Base-by-base conservation (phyloP, 164 flowering plant genomes). In the Tetracentron sinense region DNA sequence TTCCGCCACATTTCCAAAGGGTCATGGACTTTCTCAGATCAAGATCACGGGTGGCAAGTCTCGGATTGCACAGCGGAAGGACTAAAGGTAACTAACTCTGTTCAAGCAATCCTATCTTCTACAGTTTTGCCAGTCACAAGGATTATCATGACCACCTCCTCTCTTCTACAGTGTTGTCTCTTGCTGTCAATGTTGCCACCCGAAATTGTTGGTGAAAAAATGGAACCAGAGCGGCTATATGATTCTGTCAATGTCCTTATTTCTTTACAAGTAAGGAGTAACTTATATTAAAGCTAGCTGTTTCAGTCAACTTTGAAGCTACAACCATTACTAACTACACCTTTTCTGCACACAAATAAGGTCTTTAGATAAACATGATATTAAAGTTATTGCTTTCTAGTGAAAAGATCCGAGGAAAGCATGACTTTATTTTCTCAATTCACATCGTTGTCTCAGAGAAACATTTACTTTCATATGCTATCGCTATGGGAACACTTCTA, bases 21-120 rank as follows among this genome's bases (percentile, higher is more conserved):
- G 20, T 63, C 87, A 8, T 85, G 89, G 89, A 77, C 87, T 23
- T 83, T 85, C 68, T 79, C 87, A 0, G 81, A 81, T 60, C 78
- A 71, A 62, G 89, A 84, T 60, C 89, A 84, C 46, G 86, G 88
- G 20, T 84, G 86, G 86, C 86, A 82, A 74, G 84, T 84, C 23
- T 84, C 89, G 1, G 89, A 83, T 48, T 79, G 87, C 63, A 82
- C 89, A 7, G 87, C 87, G 17, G 87, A 85, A 73, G 82, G 76
- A 25, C 53, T 85, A 22, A 82, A 74, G 81, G 89, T 84, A 60
- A 42, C n/a, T 56, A 17, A 17, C 20, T 28, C 14, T 47, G 47
- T 53, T 54, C 20, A 44, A 53, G 16, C 14, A 3, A 15, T 42
- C 26, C 0, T 25, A 33, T 38, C 20, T n/a, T 5, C 22, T 33